Percentiles rank a stretch among this genome's conserved stretches.
phyloP scores from a whole-genome alignment of 148 eudicot genomes.

The Polygonum aviculare region DNA sequence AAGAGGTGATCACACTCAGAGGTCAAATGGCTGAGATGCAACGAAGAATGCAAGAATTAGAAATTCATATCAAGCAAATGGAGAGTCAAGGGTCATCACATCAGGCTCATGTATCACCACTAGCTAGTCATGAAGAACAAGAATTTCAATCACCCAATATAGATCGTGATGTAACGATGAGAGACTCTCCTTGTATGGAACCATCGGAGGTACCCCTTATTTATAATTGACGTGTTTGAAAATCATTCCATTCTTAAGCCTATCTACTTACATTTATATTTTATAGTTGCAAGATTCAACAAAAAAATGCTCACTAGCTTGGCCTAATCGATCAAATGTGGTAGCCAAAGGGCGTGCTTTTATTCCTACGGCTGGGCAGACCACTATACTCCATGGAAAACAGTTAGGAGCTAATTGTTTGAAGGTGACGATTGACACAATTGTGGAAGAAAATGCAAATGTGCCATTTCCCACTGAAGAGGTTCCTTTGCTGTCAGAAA shows the following conservation, averaged over 20 bases:
- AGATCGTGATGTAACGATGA: neutral
- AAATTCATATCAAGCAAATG: neutral
- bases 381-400: neutral
- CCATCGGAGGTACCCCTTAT: too few relatives aligned
- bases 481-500: neutral
- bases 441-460: neutral
- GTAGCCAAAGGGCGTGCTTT: neutral
- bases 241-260: too few relatives aligned
- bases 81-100: neutral
- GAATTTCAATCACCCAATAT: neutral
- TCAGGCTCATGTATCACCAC: neutral
- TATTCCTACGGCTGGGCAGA: neutral
- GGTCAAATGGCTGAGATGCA: neutral
- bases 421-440: neutral
- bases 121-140: too few relatives aligned
- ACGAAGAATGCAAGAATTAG: neutral
- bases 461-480: neutral
- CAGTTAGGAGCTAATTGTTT: neutral
- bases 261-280: too few relatives aligned
- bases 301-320: neutral
- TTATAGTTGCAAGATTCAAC: neutral
- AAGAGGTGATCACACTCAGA: neutral
- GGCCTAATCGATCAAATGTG: neutral
- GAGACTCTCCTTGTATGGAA: too few relatives aligned
- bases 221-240: too few relatives aligned